Evolutionary conservation across 2,329 filamentous ascomycete genomes (phyloP), one percentile per base, ranked within the genome.

Genomic region (Ophiostoma sp.): DNA sequence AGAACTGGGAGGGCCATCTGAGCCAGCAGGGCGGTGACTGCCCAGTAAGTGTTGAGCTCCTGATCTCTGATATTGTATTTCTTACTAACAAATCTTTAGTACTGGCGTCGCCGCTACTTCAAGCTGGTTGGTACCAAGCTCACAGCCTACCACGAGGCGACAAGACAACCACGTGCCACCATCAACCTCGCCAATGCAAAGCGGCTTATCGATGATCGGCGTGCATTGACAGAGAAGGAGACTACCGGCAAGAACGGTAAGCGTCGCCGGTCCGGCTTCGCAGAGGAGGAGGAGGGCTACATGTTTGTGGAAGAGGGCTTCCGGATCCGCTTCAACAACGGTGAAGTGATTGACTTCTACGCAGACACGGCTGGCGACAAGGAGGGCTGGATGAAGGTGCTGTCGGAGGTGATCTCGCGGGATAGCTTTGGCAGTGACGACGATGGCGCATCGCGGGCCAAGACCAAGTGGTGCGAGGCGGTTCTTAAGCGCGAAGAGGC

Each of bases 291-390:
- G 80, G 95, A 99, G 78, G 95, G 95, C 60, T 99, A 99, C 83
- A 97, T 97, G 91, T 99, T 99, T 79, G 94, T 99, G 69, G 95
- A 99, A 79, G 95, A 99, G 79, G 95, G 95, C 2, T 99, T 99
- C 89, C 92, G 95, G 57, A 96, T 99, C 78, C 93, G 94, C 71
- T 99, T 99, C 81, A 96, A 92, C 78, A 99, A 99, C 77, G 95
- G 95, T 72, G 95, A 99, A 81, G 89, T 97, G 73, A 99, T 99
- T 77, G 94, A 98, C 83, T 98, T 98, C 79, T 98, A 99, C 77
- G 95, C 94, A 77, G 94, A 98, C 79, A 94, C 88, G 41, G 87
- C 89, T 1, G 87, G 87, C 54, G 90, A 95, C 77, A 99, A 98
- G 81, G 92, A 97, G 65, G 90, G 89, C 69, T 99, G 95, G 95